Evolutionary conservation across 2,329 filamentous ascomycete genomes (phyloP).

Genomic region (Fusarium stilboides): DNA sequence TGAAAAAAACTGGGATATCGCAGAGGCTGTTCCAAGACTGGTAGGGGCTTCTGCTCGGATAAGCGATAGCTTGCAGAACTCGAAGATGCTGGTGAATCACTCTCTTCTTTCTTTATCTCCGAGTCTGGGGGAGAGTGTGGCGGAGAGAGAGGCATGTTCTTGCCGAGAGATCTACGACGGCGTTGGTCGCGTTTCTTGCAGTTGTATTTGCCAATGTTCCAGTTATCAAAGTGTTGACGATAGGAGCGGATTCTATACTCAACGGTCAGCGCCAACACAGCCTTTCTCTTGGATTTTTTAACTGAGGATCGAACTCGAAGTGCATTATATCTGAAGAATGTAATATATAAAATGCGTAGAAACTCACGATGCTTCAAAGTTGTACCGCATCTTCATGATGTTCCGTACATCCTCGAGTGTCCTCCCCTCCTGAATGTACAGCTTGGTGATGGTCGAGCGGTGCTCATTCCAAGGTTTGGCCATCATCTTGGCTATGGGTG

Average conservation of each 20-base stretch:
- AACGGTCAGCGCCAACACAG: slow-evolving; percentile 12
- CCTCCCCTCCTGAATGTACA: slow-evolving; percentile 59
- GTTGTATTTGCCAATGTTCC: slow-evolving; percentile 65
- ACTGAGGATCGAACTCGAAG: background rate
- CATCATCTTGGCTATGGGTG: slow-evolving; percentile 53
- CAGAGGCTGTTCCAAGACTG: slow-evolving; percentile 19
- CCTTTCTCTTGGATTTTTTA: background rate
- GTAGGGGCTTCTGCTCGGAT: slow-evolving; percentile 40
- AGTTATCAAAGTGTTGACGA: slow-evolving; percentile 63
- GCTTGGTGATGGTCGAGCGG: slow-evolving; percentile 54
- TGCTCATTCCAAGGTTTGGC: slow-evolving; percentile 62
- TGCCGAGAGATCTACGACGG: slow-evolving; percentile 28
- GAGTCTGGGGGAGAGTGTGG: slow-evolving; percentile 30
- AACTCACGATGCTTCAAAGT: slow-evolving; percentile 61
- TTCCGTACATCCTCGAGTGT: slow-evolving; percentile 59
- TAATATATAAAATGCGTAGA: background rate
- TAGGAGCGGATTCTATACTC: slow-evolving; percentile 60
- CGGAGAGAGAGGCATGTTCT: slow-evolving; percentile 35
- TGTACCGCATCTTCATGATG: slow-evolving; percentile 58
- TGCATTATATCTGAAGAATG: background rate
- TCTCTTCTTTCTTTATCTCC: slow-evolving; percentile 3
- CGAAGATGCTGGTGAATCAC: slow-evolving; percentile 26
- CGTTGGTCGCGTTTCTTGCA: slow-evolving; percentile 53
- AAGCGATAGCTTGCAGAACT: slow-evolving; percentile 30
- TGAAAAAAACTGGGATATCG: slow-evolving; percentile 19